phyloP scores from a whole-genome alignment of 257 asterid species.

The Voacanga thouarsii region DNA sequence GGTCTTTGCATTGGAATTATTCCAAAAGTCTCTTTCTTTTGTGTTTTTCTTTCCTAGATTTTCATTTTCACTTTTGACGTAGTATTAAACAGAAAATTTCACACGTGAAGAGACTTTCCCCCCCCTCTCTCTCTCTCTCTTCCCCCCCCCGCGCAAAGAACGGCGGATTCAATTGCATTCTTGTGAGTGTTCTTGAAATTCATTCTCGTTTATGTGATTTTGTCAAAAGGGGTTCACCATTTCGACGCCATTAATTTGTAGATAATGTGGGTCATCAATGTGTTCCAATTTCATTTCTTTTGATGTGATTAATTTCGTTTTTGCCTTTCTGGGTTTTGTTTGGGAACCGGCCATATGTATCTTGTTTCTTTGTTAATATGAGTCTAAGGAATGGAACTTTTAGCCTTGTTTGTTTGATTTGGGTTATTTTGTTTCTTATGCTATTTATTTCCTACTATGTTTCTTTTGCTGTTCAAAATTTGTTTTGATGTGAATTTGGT shows the following conservation, averaged over 20 bases:
- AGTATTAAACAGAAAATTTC: neutral
- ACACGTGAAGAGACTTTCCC: neutral
- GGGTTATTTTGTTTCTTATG: neutral
- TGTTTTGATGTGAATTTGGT: too few species aligned
- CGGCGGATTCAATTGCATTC: neutral
- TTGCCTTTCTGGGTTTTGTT: too few species aligned
- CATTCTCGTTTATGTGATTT: neutral
- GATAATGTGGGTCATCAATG: too few species aligned
- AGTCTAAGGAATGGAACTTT: neutral
- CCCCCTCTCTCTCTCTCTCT: too few species aligned
- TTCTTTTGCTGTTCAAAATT: neutral
- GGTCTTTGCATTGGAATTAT: neutral
- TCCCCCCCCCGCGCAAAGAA: too few species aligned
- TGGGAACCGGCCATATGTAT: too few species aligned
- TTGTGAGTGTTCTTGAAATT: slow-evolving; percentile 6
- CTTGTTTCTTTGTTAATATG: neutral
- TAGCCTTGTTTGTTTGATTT: neutral
- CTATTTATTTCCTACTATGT: neutral
- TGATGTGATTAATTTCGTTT: too few species aligned
- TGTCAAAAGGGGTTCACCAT: too few species aligned
- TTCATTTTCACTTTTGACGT: slow-evolving; percentile 4
- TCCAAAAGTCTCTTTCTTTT: neutral
- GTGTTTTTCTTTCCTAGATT: slow-evolving; percentile 10
- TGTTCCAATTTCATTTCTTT: too few species aligned
- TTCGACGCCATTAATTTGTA: too few species aligned